These are phyloP conservation scores for Nicotiana paniculata DNA, from an alignment of 257 asterid genomes.

Conservation along the genomic window DNA sequence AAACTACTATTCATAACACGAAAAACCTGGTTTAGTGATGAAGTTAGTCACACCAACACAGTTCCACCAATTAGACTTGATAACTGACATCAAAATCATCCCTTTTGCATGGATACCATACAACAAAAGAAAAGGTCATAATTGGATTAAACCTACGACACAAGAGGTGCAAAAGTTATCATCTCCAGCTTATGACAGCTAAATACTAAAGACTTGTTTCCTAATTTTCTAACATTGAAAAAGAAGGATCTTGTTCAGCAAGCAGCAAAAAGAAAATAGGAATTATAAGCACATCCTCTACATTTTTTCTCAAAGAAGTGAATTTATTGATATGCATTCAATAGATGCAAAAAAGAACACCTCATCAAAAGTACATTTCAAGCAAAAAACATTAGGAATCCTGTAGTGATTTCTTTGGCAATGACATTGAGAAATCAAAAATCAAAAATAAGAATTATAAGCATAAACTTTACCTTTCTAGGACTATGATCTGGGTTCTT, in stretches of 20 bases:
- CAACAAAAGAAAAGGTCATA: not conserved
- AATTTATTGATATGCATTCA: not conserved
- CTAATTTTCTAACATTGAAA: not conserved
- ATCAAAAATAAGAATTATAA: not conserved
- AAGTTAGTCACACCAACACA: not conserved
- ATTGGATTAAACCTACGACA: not conserved
- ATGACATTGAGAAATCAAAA: not conserved
- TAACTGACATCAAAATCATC: not conserved
- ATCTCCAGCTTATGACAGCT: not conserved
- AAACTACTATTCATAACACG: not conserved
- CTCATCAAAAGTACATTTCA: not conserved
- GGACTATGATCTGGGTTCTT: conserved; percentile 47
- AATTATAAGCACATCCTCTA: not conserved
- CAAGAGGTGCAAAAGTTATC: not conserved
- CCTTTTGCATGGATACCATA: not conserved
- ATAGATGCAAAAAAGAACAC: not conserved
- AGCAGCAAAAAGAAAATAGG: not conserved
- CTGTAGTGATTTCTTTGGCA: not conserved
- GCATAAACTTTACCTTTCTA: conserved; percentile 47
- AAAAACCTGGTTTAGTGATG: not conserved
- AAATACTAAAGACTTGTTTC: not conserved
- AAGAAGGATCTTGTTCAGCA: conserved; percentile 3
- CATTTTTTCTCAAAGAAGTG: not conserved
- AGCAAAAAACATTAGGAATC: not conserved
- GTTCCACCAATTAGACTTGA: not conserved